Percentiles rank a stretch among this genome's conserved stretches.
These are phyloP conservation scores for Penicillium desertorum DNA, from an alignment of 495 filamentous ascomycete species.

Conservation along the genomic window DNA sequence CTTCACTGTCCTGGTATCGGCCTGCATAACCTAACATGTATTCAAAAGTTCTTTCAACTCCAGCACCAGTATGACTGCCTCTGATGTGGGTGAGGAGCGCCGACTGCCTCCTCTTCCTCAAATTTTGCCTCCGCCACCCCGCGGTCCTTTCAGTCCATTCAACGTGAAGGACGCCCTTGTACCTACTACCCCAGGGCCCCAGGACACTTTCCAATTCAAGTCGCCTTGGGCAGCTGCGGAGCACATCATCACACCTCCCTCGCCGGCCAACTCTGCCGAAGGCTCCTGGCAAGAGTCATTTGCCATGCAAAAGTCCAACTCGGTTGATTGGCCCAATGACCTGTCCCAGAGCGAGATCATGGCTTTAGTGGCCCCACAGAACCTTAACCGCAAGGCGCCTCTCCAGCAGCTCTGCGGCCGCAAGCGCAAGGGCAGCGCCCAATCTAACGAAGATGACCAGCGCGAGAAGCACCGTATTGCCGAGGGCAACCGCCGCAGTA, in stretches of 20 bases:
- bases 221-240: slow-evolving; percentile 38
- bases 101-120: slow-evolving; percentile 47
- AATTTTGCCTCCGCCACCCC: slow-evolving; percentile 39
- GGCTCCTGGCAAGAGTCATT: slow-evolving; percentile 46
- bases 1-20: not conserved
- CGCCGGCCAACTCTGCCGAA: slow-evolving; percentile 46
- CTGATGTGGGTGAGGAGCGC: slow-evolving; percentile 36
- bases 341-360: slow-evolving; percentile 39
- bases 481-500: slow-evolving; percentile 48
- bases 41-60: slow-evolving; percentile 22
- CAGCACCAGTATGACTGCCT: slow-evolving; percentile 19
- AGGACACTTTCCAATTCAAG: slow-evolving; percentile 43
- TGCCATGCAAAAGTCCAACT: slow-evolving; percentile 29
- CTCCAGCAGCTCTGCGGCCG: slow-evolving; percentile 49
- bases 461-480: slow-evolving; percentile 50
- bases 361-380: slow-evolving; percentile 40
- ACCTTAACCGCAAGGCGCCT: slow-evolving; percentile 47
- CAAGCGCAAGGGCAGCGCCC: slow-evolving; percentile 46
- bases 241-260: slow-evolving; percentile 40
- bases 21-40: slow-evolving; percentile 4
- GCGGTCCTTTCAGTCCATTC: slow-evolving; percentile 47
- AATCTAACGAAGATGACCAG: slow-evolving; percentile 43
- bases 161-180: slow-evolving; percentile 31
- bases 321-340: slow-evolving; percentile 38
- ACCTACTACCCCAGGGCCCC: slow-evolving; percentile 38